These are phyloP conservation scores for Sporothrix protearum DNA, from an alignment of 2,329 filamentous ascomycete genomes.

Conservation along the genomic window DNA sequence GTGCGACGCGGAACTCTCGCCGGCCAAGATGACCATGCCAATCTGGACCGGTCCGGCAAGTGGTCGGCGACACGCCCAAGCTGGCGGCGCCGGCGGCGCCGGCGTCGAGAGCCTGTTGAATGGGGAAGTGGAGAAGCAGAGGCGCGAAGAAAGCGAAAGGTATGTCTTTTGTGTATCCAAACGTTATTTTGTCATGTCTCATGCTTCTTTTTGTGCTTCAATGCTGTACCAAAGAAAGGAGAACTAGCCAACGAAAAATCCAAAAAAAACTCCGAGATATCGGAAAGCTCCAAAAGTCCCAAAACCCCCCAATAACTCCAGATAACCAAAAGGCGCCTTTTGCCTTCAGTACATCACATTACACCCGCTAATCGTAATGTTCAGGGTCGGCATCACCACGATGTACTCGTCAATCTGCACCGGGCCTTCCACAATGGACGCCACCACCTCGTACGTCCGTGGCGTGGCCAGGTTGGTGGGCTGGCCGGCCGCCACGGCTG, in stretches of 20 bases:
- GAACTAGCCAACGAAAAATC: background rate
- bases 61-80: conserved; percentile 34
- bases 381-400: conserved; percentile 19
- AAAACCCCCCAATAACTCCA: too few relatives aligned
- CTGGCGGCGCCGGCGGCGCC: background rate
- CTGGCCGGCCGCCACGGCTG: background rate
- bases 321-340: too few relatives aligned
- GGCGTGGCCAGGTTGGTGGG: background rate
- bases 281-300: too few relatives aligned
- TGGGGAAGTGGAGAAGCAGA: too few relatives aligned
- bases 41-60: conserved; percentile 36
- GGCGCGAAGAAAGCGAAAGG: background rate
- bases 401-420: conserved; percentile 20
- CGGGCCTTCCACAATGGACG: background rate
- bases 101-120: too few relatives aligned
- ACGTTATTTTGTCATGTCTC: background rate
- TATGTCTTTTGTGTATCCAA: background rate
- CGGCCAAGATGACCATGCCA: background rate
- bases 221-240: background rate
- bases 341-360: background rate
- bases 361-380: conserved; percentile 16
- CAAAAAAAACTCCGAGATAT: background rate
- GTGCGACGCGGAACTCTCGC: conserved; percentile 31
- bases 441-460: conserved; percentile 22
- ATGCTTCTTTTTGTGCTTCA: background rate